phyloP scores from a whole-genome alignment of 805 yeast species.

The Nakazawaea populi region DNA sequence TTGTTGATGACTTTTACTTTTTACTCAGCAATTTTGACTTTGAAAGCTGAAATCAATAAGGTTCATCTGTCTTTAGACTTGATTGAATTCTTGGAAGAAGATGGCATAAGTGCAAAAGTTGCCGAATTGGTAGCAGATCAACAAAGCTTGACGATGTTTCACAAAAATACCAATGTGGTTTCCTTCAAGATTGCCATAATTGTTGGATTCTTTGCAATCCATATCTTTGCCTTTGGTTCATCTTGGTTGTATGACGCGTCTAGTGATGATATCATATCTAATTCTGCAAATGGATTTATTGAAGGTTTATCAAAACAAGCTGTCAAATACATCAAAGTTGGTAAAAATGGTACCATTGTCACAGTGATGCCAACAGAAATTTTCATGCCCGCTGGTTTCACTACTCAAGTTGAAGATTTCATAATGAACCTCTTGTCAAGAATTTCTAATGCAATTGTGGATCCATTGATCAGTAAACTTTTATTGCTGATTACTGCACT shows the following conservation, averaged over 20 bases:
- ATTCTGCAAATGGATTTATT: constrained; percentile 12
- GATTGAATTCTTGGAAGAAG: constrained; percentile 83
- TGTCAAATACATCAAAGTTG: constrained; percentile 38
- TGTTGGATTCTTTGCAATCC: constrained; percentile 54
- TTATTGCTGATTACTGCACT: constrained; percentile 66
- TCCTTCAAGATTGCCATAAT: constrained; percentile 57
- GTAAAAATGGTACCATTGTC: constrained; percentile 39
- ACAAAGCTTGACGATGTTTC: constrained; percentile 24
- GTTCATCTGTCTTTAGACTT: constrained; percentile 78
- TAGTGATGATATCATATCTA: constrained; percentile 11
- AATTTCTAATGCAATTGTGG: constrained; percentile 67
- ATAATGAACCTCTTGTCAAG: constrained; percentile 44
- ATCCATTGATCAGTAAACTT: constrained; percentile 73
- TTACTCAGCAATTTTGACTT: constrained; percentile 74
- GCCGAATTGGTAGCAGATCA: constrained; percentile 64
- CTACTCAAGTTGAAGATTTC: constrained; percentile 58
- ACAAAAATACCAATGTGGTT: constrained; percentile 37
- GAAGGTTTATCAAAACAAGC: constrained; percentile 32
- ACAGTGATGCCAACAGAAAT: constrained; percentile 52
- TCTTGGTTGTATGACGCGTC: constrained; percentile 58
- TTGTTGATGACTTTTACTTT: constrained; percentile 71
- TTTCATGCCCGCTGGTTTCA: constrained; percentile 50
- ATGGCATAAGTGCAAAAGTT: constrained; percentile 71
- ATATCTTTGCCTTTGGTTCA: constrained; percentile 62
- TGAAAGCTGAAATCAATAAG: constrained; percentile 82